Evolutionary conservation across 2,329 filamentous ascomycete species (phyloP).

Genomic region (Diaporthe citriasiana): DNA sequence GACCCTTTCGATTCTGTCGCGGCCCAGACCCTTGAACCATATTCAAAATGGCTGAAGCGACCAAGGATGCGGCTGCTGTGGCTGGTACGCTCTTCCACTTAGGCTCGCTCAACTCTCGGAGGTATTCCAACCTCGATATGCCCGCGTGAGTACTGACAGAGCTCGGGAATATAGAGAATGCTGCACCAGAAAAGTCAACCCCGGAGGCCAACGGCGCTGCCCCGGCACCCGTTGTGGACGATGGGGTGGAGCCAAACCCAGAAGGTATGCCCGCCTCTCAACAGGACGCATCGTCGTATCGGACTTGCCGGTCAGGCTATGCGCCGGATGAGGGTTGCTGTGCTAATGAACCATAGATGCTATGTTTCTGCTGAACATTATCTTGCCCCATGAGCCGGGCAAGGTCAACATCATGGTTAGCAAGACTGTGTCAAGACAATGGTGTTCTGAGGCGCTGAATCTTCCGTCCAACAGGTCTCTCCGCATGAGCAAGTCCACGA

Average conservation of each 20-base stretch:
- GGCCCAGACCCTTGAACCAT: background rate
- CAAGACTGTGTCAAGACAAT: constrained; percentile 34
- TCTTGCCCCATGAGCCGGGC: constrained; percentile 83
- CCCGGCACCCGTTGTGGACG: constrained; percentile 45
- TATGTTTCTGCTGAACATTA: constrained; percentile 77
- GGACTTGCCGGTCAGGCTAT: background rate
- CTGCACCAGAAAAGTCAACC: constrained; percentile 32
- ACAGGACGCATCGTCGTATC: constrained; percentile 38
- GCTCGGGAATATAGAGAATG: constrained; percentile 27
- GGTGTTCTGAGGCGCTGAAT: constrained; percentile 45
- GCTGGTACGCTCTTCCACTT: constrained; percentile 35
- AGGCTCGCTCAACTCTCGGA: background rate
- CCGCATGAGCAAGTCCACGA: constrained; percentile 97
- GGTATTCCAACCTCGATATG: background rate
- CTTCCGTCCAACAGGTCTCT: constrained; percentile 74
- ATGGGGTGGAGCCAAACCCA: constrained; percentile 48
- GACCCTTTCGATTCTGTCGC: constrained; percentile 10
- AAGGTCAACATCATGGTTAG: constrained; percentile 89
- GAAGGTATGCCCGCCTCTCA: constrained; percentile 51
- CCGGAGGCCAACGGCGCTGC: constrained; percentile 35
- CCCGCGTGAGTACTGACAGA: constrained; percentile 36
- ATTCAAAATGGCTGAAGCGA: constrained; percentile 41
- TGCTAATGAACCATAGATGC: constrained; percentile 55
- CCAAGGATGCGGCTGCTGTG: constrained; percentile 38
- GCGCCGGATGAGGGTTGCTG: constrained; percentile 5